phyloP scores from a whole-genome alignment of 306 rosid genomes.

The Myrica gale region DNA sequence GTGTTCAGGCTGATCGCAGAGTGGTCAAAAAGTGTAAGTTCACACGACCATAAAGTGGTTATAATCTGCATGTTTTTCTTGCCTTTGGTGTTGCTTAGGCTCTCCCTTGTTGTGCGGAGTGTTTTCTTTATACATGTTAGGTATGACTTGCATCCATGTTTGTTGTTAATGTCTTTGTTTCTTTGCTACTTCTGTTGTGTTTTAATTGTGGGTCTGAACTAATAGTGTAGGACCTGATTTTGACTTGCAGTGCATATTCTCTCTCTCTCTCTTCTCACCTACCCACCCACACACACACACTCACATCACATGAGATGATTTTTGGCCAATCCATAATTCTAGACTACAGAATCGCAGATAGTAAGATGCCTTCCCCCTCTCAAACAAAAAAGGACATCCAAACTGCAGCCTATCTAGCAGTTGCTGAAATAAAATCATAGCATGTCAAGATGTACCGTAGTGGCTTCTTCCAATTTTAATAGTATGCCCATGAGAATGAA shows the following conservation, averaged over 20 bases:
- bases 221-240: neutral
- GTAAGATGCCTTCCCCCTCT: neutral
- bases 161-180: neutral
- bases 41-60: slow-evolving; percentile 16
- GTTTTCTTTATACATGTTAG: neutral
- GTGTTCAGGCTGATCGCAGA: slow-evolving; percentile 72
- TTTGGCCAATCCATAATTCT: neutral
- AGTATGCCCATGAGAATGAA: neutral
- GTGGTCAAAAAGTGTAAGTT: slow-evolving; percentile 93
- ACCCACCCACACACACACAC: too few relatives aligned
- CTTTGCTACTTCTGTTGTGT: neutral
- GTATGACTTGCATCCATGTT: neutral
- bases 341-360: neutral
- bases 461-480: neutral
- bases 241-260: neutral
- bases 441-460: neutral
- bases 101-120: neutral
- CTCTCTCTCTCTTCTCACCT: neutral
- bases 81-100: neutral
- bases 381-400: neutral
- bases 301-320: neutral
- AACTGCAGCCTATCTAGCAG: neutral
- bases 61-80: slow-evolving; percentile 5
- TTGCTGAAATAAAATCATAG: neutral
- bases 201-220: neutral